Evolutionary conservation across 441 rosid species (phyloP).

Genomic region (Arabidopsis lyrata): DNA sequence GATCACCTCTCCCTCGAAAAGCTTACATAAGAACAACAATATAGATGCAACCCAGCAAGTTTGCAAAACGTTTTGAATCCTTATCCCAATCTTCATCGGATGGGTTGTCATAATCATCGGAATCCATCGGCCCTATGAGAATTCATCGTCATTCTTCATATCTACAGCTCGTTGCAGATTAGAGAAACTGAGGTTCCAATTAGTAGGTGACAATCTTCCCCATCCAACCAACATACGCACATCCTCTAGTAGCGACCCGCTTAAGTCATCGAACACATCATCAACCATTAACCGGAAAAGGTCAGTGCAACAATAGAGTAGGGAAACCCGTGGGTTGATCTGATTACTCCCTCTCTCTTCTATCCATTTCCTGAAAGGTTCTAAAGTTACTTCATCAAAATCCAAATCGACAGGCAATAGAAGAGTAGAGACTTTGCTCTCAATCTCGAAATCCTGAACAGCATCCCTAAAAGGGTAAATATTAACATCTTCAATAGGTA

Average conservation of each 20-base stretch:
- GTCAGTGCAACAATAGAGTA: slow-evolving; percentile 71
- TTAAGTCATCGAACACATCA: slow-evolving; percentile 50
- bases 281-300: slow-evolving; percentile 67
- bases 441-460: slow-evolving; percentile 71
- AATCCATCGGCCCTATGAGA: slow-evolving; percentile 69
- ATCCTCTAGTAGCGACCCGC: slow-evolving; percentile 61
- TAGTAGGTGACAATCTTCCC: slow-evolving; percentile 6
- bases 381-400: slow-evolving; percentile 51
- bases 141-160: slow-evolving; percentile 65
- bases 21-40: no score
- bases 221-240: slow-evolving; percentile 30
- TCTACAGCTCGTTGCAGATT: slow-evolving; percentile 32
- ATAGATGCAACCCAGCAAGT: slow-evolving; percentile 64
- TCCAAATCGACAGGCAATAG: slow-evolving; percentile 51
- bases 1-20: slow-evolving; percentile 55
- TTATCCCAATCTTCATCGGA: slow-evolving; percentile 81
- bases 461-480: slow-evolving; percentile 56
- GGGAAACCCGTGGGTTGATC: slow-evolving; percentile 59
- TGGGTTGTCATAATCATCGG: slow-evolving; percentile 67
- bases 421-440: slow-evolving; percentile 59
- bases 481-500: slow-evolving; percentile 51
- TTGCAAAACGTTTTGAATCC: slow-evolving; percentile 62
- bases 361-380: slow-evolving; percentile 57
- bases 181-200: slow-evolving; percentile 21
- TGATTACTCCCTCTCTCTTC: slow-evolving; percentile 55